Evolutionary conservation across 805 yeast species (phyloP).

Genomic region (Schwanniomyces polymorphus): DNA sequence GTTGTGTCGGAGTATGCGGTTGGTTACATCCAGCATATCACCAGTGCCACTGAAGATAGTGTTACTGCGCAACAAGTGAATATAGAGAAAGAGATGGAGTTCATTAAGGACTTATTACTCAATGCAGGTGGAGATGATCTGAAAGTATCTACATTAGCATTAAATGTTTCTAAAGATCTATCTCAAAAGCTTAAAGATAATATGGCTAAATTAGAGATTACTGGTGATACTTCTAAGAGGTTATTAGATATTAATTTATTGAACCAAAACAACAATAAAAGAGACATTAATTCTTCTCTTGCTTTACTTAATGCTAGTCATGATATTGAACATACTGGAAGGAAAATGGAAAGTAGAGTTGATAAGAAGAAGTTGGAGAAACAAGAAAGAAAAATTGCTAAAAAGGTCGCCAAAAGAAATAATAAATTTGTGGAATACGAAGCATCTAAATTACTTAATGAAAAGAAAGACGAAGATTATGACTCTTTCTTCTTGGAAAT

Average conservation of each 20-base stretch:
- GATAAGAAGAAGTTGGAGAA: conserved; percentile 96
- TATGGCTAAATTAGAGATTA: conserved; percentile 69
- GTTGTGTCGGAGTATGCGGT: conserved; percentile 87
- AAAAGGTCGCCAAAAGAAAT: conserved; percentile 89
- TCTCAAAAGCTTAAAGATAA: conserved; percentile 59
- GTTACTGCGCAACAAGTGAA: conserved; percentile 75
- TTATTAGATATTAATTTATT: conserved; percentile 76
- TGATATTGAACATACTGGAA: conserved; percentile 89
- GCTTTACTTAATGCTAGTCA: conserved; percentile 75
- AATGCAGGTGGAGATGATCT: conserved; percentile 80
- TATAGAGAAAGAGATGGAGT: conserved; percentile 64
- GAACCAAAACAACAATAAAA: conserved; percentile 53
- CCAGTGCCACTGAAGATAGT: conserved; percentile 76
- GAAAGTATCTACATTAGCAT: conserved; percentile 52
- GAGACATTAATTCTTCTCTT: conserved; percentile 73
- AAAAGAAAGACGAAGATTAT: conserved; percentile 68
- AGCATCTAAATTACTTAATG: conserved; percentile 85
- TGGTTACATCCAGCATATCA: conserved; percentile 84
- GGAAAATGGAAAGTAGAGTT: conserved; percentile 90
- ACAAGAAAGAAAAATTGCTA: conserved; percentile 96
- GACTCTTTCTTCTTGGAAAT: conserved; percentile 94
- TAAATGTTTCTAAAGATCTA: conserved; percentile 48
- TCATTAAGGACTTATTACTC: conserved; percentile 60
- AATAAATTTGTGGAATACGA: conserved; percentile 85
- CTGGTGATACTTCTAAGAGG: conserved; percentile 88